Conservation (phyloP, 169 alveolate species). For the Eimeria mitis region DNA sequence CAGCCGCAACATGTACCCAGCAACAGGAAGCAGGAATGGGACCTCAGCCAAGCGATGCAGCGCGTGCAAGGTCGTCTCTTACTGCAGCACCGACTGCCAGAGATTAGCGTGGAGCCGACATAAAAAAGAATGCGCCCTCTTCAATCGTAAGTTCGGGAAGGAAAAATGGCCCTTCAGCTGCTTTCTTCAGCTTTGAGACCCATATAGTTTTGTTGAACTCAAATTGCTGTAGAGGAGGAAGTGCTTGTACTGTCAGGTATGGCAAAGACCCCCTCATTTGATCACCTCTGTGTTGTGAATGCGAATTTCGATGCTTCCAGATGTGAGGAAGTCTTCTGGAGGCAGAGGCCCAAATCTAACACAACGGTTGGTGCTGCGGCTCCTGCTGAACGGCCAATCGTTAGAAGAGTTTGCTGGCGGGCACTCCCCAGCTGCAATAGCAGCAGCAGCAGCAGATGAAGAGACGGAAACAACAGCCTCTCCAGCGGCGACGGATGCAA, state of each 20-base stretch:
- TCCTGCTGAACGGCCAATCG: slow-evolving; percentile 21
- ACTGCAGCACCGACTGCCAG: slow-evolving; percentile 65
- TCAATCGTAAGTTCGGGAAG: slow-evolving; percentile 27
- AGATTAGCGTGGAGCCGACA: slow-evolving; percentile 36
- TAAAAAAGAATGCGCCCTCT: slow-evolving; percentile 19
- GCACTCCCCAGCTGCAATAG: slow-evolving; percentile 32
- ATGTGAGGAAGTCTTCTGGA: slow-evolving; percentile 28
- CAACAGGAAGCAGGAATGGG: not conserved
- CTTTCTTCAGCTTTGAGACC: not conserved
- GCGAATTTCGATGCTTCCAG: slow-evolving; percentile 20
- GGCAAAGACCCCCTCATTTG: not conserved
- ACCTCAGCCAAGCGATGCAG: slow-evolving; percentile 45
- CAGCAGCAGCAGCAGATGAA: not conserved
- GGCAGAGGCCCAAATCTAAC: slow-evolving; percentile 63
- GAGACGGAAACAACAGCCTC: not conserved
- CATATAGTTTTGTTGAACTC: not conserved
- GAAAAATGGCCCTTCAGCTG: not conserved
- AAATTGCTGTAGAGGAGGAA: not conserved
- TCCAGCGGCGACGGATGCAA: not conserved
- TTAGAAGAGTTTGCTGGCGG: slow-evolving; percentile 37
- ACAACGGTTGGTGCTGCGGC: slow-evolving; percentile 33
- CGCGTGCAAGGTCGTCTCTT: slow-evolving; percentile 55
- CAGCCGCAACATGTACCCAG: slow-evolving; percentile 18
- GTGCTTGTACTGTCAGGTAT: not conserved
- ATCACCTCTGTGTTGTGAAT: not conserved